Conservation (phyloP, 768 basidiomycete genomes). For the Hygrophoropsis aurantiaca region DNA sequence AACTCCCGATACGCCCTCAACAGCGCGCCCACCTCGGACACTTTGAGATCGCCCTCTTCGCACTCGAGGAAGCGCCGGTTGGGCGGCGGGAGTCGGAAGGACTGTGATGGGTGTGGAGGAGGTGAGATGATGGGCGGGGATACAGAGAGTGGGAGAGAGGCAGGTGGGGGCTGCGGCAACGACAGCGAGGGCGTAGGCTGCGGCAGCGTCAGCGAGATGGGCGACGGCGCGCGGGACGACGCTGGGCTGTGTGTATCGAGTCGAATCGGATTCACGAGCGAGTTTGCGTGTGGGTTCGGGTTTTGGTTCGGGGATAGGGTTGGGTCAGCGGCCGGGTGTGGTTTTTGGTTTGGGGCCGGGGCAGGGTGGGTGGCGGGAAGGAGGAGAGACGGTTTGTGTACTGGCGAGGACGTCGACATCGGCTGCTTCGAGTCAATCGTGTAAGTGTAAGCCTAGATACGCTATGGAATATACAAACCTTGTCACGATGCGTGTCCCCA, state of each 20-base stretch:
- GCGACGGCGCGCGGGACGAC: conserved; percentile 40
- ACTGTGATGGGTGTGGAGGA: no score
- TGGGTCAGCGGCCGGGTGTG: neutral
- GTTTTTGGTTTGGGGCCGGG: conserved; percentile 27
- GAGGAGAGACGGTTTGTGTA: conserved; percentile 42
- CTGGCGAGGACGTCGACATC: conserved; percentile 36
- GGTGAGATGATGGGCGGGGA: no score
- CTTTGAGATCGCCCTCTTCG: conserved; percentile 69
- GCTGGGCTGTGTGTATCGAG: conserved; percentile 34
- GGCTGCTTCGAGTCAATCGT: no score
- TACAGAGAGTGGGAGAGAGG: no score
- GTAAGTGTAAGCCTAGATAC: neutral
- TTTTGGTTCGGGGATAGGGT: conserved; percentile 30
- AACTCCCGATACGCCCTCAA: conserved; percentile 79
- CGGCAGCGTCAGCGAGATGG: conserved; percentile 38
- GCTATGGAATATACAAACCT: conserved; percentile 24
- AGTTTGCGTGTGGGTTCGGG: neutral
- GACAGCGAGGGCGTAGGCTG: no score
- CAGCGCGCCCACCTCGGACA: conserved; percentile 80
- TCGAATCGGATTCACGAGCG: conserved; percentile 12
- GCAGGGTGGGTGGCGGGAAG: conserved; percentile 16
- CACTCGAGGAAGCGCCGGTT: conserved; percentile 72
- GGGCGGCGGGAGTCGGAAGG: conserved; percentile 58
- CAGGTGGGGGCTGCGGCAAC: no score
- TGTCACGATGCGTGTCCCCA: conserved; percentile 26